Percentiles rank a stretch among this genome's conserved stretches.
These are phyloP conservation scores for Zymoseptoria crescenta DNA, from an alignment of 2,329 filamentous ascomycete genomes.

Conservation along the genomic window DNA sequence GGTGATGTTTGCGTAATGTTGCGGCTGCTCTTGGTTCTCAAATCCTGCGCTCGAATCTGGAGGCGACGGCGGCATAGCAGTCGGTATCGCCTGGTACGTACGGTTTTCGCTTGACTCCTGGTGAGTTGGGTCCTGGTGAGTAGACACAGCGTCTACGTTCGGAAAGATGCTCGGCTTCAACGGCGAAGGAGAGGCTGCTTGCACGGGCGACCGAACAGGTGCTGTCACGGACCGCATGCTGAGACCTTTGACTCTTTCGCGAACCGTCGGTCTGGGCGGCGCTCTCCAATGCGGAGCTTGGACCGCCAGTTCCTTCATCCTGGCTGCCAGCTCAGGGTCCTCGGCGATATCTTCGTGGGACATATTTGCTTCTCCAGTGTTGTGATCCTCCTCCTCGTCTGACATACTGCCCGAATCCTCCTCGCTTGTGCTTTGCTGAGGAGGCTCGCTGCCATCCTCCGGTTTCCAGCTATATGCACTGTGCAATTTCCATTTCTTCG, in stretches of 20 bases:
- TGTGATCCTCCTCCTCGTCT: slow-evolving; percentile 16
- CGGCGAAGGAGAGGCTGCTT: slow-evolving; percentile 37
- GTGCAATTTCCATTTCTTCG: slow-evolving; percentile 44
- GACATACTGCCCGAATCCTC: slow-evolving; percentile 16
- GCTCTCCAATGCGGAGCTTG: slow-evolving; percentile 12
- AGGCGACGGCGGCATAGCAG: slow-evolving; percentile 29
- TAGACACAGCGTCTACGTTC: slow-evolving; percentile 14
- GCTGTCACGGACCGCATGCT: slow-evolving; percentile 28
- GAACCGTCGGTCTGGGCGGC: slow-evolving; percentile 14
- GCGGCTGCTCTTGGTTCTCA: slow-evolving; percentile 10
- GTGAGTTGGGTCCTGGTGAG: neutral
- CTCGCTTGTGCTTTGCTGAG: slow-evolving; percentile 10
- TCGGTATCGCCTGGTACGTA: slow-evolving; percentile 25
- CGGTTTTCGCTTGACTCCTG: slow-evolving; percentile 3
- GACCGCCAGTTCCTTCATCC: slow-evolving; percentile 6
- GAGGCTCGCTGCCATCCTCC: slow-evolving; percentile 29
- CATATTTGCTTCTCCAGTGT: slow-evolving; percentile 7
- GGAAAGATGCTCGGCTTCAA: slow-evolving; percentile 23
- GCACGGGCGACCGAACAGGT: slow-evolving; percentile 37
- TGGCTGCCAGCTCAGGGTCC: slow-evolving; percentile 10
- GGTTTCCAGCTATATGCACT: slow-evolving; percentile 40
- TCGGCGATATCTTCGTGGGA: slow-evolving; percentile 14
- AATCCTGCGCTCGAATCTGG: slow-evolving; percentile 28
- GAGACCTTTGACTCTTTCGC: slow-evolving; percentile 15
- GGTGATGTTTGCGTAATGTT: neutral